phyloP scores from a whole-genome alignment of 2,329 filamentous ascomycete species.

The Hymenoscyphus repandus region DNA sequence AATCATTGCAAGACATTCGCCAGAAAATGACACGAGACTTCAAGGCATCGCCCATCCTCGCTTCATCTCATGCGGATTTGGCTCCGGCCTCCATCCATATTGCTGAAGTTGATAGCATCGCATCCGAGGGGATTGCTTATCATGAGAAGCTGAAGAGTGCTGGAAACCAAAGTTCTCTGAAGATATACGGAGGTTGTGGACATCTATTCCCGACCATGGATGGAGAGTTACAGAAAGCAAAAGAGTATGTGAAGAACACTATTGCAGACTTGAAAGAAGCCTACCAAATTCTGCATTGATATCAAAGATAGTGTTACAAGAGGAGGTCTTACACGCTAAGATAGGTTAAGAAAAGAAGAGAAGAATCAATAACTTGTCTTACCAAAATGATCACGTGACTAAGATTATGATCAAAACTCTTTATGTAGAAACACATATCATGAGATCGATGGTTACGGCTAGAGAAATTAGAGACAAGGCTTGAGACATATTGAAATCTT shows the following conservation, averaged over 20 bases:
- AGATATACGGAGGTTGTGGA: constrained; percentile 33
- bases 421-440: too few species aligned
- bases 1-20: constrained; percentile 11
- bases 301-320: background rate
- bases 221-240: constrained; percentile 30
- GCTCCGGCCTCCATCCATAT: constrained; percentile 33
- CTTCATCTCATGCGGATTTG: constrained; percentile 30
- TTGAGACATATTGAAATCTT: too few species aligned
- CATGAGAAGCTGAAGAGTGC: constrained; percentile 30
- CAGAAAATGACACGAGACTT: constrained; percentile 28
- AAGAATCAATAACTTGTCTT: too few species aligned
- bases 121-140: constrained; percentile 32
- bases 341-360: too few species aligned
- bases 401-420: too few species aligned
- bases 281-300: background rate
- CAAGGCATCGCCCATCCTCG: constrained; percentile 33
- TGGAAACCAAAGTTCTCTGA: constrained; percentile 31
- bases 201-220: constrained; percentile 36
- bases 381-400: too few species aligned
- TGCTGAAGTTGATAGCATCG: constrained; percentile 33
- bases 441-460: too few species aligned
- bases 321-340: too few species aligned
- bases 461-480: too few species aligned
- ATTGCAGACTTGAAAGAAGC: constrained; percentile 17
- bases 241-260: constrained; percentile 31